These are phyloP conservation scores for Ganoderma lucidum DNA, from an alignment of 1,284 basidiomycete species.

Conservation along the genomic window DNA sequence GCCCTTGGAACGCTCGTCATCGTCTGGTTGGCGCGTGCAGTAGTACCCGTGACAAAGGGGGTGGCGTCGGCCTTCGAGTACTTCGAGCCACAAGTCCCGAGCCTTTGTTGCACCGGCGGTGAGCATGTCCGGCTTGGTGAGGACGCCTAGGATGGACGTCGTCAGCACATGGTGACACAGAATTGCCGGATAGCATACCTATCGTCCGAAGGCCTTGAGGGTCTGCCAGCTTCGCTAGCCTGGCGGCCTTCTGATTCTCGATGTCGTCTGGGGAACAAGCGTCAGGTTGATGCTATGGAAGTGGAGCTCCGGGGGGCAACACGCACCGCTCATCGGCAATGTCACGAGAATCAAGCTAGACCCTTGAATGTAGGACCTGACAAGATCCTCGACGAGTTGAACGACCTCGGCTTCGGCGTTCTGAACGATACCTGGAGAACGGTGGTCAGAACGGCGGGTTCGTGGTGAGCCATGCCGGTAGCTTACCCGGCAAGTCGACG, in stretches of 20 bases:
- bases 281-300: no score
- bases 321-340: conserved; percentile 66
- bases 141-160: conserved; percentile 62
- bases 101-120: conserved; percentile 52
- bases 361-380: conserved; percentile 52
- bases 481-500: conserved; percentile 53
- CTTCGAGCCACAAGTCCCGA: conserved; percentile 55
- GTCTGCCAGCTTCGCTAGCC: conserved; percentile 60
- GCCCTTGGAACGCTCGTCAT: conserved; percentile 54
- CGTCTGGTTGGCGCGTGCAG: conserved; percentile 72
- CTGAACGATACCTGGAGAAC: conserved; percentile 51
- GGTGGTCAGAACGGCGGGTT: not conserved
- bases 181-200: conserved; percentile 44
- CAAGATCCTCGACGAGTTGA: conserved; percentile 54
- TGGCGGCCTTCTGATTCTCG: conserved; percentile 66
- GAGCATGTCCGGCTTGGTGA: conserved; percentile 72
- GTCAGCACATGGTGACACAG: not conserved
- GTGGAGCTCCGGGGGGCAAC: not conserved
- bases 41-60: conserved; percentile 67
- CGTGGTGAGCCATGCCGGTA: not conserved
- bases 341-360: conserved; percentile 62
- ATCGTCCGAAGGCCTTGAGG: conserved; percentile 63
- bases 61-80: conserved; percentile 57
- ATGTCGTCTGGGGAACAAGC: conserved; percentile 59
- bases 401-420: conserved; percentile 55